Evolutionary conservation across 768 basidiomycete genomes (phyloP).

Genomic region (Agrocybe pediades): DNA sequence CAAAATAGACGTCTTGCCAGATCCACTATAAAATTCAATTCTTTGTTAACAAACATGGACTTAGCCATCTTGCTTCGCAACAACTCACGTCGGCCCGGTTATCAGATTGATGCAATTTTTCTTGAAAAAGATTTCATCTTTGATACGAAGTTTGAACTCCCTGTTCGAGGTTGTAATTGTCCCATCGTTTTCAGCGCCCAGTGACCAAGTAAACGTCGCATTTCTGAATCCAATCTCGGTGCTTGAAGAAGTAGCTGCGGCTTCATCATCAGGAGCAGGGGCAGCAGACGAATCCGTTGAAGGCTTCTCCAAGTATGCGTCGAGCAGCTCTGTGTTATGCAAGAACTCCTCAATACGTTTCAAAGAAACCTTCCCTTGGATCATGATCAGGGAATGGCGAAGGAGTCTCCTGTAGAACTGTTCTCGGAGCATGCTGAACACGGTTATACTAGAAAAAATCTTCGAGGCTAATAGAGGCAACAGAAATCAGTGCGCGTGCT

Average conservation of each 20-base stretch:
- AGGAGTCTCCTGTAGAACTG: slow-evolving; percentile 6
- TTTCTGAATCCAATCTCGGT: slow-evolving; percentile 62
- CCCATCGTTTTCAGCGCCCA: slow-evolving; percentile 19
- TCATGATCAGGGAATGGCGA: background rate
- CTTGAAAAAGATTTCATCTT: slow-evolving; percentile 37
- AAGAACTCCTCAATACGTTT: slow-evolving; percentile 50
- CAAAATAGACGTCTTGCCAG: slow-evolving; percentile 8
- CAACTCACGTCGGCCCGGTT: slow-evolving; percentile 8
- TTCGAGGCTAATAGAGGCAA: slow-evolving; percentile 42
- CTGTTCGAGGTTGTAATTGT: background rate
- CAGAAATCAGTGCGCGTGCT: too few species aligned
- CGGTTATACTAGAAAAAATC: slow-evolving; percentile 56
- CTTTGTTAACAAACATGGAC: background rate
- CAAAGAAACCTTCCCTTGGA: slow-evolving; percentile 56
- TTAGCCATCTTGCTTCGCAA: background rate
- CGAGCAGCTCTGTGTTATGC: slow-evolving; percentile 48
- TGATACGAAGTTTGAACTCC: slow-evolving; percentile 23
- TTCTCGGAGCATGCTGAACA: slow-evolving; percentile 51
- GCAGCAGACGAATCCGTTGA: slow-evolving; percentile 12
- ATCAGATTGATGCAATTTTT: slow-evolving; percentile 10
- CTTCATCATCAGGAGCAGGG: slow-evolving; percentile 4
- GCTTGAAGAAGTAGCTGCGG: too few species aligned
- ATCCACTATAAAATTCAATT: background rate
- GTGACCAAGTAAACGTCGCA: slow-evolving; percentile 59
- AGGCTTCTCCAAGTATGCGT: slow-evolving; percentile 24